Base-by-base conservation (phyloP, 176 grass and related monocot species). In the Musa itinerans region DNA sequence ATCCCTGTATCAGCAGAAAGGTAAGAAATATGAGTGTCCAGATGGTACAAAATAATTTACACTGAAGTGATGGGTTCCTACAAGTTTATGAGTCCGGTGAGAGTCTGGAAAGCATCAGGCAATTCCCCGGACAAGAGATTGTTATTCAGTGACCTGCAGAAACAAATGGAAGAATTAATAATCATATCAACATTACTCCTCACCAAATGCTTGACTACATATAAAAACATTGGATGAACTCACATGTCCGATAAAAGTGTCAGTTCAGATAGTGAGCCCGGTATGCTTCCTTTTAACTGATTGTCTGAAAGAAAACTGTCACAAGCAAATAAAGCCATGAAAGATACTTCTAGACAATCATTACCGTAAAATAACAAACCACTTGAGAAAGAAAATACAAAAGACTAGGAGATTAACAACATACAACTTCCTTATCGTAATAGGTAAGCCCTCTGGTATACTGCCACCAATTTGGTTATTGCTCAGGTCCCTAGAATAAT, bases 391-490 rank as follows among this genome's bases (percentile, higher is more conserved):
- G 16, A 25, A 10, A 61, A 25, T 6, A 43, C 34, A 43, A 79
- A 61, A 55, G 17, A 50, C 13, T 15, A 67, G 3, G 62, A 62
- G 51, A 16, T 10, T 24, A 53, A 58, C 5, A 75, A 52, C 52
- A 75, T 80, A 88, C 86, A 88, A 77, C 8, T 67, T n/a, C 67
- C 56, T 71, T 11, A 88, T 23, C 50, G 82, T 74, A 71, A 50
- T 64, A 78, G 94, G 94, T 78, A 92, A 87, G 75, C 90, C 85
- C 50, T 85, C 83, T 10, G 94, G 90, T 89, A 98, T 87, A 68
- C 65, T 83, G 74, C 94, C 94, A 59, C 72, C 86, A 15, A 98
- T 90, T 71, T 83, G 79, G 54, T 98, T 98, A 84, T 98, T 90
- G 88, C 94, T 93, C 67, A 98, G 86, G 90, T 93, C 89, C 86